A percentile compares a stretch with the other conserved stretches of the same genome.
Evolutionary conservation across 2,329 filamentous ascomycete genomes (phyloP).

Genomic region (Sporothrix euskadiensis): DNA sequence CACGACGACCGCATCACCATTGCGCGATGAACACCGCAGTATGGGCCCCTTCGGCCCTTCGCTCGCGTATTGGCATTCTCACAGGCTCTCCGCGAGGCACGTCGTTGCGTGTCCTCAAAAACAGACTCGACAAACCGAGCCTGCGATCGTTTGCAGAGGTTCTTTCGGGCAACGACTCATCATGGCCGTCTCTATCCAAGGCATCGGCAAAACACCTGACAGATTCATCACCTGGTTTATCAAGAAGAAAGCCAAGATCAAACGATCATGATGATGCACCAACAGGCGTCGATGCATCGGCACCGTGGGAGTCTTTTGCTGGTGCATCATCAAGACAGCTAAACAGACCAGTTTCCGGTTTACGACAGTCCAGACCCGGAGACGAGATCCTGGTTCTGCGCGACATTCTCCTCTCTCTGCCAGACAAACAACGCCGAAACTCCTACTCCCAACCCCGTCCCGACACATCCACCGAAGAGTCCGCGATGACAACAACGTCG

Average conservation of each 20-base stretch:
- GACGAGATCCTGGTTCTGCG: neutral
- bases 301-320: neutral
- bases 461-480: neutral
- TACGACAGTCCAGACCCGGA: neutral
- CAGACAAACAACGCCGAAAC: neutral
- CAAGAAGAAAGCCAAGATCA: neutral
- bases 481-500: neutral
- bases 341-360: neutral
- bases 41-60: conserved; percentile 33
- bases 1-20: neutral
- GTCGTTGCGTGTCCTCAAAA: conserved; percentile 35
- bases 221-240: neutral
- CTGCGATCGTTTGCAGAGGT: conserved; percentile 8
- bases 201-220: neutral
- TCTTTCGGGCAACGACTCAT: neutral
- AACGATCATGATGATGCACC: neutral
- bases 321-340: neutral
- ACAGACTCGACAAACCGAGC: conserved; percentile 35
- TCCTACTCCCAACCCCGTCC: neutral
- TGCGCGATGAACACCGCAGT: conserved; percentile 2
- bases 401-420: neutral
- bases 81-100: conserved; percentile 35
- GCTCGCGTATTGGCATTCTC: conserved; percentile 34
- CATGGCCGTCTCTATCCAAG: neutral
- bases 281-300: neutral